Conservation (phyloP, 768 basidiomycete genomes). For the Leccinum aurantiacum region DNA sequence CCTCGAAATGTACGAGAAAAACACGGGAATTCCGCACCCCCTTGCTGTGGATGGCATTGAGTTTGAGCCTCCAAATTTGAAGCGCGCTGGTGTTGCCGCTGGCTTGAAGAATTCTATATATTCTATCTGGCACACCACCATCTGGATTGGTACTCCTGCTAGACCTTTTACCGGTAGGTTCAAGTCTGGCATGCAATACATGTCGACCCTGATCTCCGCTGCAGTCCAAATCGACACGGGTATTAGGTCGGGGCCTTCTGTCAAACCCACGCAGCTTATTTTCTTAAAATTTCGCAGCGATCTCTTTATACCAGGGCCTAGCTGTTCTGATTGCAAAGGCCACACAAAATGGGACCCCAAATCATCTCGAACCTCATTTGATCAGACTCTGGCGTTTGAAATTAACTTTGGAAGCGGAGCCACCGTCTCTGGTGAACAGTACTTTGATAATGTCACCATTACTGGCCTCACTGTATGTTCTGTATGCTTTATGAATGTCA, state of each 20-base stretch:
- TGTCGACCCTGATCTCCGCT: not conserved
- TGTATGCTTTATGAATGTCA: not conserved
- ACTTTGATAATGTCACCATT: not conserved
- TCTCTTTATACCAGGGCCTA: not conserved
- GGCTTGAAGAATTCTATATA: not conserved
- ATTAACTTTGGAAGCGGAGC: not conserved
- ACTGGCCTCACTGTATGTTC: not conserved
- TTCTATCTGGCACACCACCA: not conserved
- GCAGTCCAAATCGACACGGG: not conserved
- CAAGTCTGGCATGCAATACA: not conserved
- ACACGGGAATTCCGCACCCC: not conserved
- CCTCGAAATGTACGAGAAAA: not conserved
- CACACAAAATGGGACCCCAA: not conserved
- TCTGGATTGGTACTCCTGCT: not conserved
- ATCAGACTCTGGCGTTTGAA: not conserved
- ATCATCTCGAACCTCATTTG: not conserved
- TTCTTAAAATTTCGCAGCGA: not conserved
- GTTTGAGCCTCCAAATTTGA: not conserved
- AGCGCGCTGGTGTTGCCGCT: not conserved
- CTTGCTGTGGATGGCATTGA: not conserved
- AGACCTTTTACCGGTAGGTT: not conserved
- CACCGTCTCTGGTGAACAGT: not conserved
- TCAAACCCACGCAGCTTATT: not conserved
- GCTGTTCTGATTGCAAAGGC: not conserved
- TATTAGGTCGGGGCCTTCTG: not conserved